A percentile compares a stretch with the other conserved stretches of the same genome.
Conservation (phyloP, 192 early-diverging fungal species). For the Geranomyces michiganensis region DNA sequence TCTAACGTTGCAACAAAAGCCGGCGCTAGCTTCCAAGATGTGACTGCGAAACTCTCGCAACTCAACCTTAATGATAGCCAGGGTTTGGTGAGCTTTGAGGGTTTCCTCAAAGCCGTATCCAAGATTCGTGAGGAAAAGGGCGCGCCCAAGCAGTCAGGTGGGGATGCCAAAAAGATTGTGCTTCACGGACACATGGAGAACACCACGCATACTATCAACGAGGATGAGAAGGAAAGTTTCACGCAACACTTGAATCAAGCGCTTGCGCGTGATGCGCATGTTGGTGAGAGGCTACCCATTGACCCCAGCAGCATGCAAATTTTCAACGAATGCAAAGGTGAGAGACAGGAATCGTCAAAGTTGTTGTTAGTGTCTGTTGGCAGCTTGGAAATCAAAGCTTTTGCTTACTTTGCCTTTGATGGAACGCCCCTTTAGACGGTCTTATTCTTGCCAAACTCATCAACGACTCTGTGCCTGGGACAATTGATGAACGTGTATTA, state of each 20-base stretch:
- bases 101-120: conserved; percentile 53
- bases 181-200: conserved; percentile 80
- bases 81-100: conserved; percentile 53
- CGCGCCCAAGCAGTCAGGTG: conserved; percentile 25
- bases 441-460: conserved; percentile 96
- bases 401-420: no score
- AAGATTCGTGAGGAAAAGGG: conserved; percentile 56
- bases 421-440: conserved; percentile 60
- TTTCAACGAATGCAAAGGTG: conserved; percentile 92
- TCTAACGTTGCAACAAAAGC: conserved; percentile 54
- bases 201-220: conserved; percentile 97
- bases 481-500: conserved; percentile 98
- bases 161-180: conserved; percentile 80
- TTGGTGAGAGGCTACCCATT: conserved; percentile 88
- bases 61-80: conserved; percentile 40
- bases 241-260: conserved; percentile 90
- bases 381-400: no score
- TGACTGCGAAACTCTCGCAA: conserved; percentile 43
- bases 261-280: conserved; percentile 77
- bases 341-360: no score
- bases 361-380: no score
- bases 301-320: conserved; percentile 93
- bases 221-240: conserved; percentile 97
- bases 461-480: conserved; percentile 94
- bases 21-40: conserved; percentile 48